Conservation (phyloP, 192 early-diverging fungal genomes). For the Spizellomyces punctatus region DNA sequence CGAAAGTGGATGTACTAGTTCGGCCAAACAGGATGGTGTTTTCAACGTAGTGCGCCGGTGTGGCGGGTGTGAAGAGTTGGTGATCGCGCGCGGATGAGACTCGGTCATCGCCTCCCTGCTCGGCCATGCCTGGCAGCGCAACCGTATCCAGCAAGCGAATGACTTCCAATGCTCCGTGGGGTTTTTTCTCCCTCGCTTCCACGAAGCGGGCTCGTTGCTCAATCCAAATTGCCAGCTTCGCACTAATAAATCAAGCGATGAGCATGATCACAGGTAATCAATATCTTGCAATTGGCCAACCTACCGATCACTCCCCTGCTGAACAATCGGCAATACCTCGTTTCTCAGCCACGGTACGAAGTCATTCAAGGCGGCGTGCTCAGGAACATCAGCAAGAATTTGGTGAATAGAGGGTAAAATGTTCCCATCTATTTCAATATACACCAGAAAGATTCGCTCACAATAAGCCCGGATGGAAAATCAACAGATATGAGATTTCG, state of each 20-base stretch:
- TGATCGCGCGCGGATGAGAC: not conserved
- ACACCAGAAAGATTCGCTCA: no score
- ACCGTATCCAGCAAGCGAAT: constrained; percentile 44
- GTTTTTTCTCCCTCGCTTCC: constrained; percentile 40
- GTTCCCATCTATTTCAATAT: not conserved
- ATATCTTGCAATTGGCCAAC: no score
- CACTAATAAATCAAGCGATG: no score
- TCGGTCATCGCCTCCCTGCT: not conserved
- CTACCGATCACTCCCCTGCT: constrained; percentile 26
- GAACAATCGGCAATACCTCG: constrained; percentile 56
- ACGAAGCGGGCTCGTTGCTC: constrained; percentile 53
- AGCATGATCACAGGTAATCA: no score
- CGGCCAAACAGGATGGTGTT: constrained; percentile 26
- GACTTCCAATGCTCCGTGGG: constrained; percentile 51
- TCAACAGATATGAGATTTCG: not conserved
- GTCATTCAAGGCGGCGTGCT: constrained; percentile 29
- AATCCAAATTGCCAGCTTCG: constrained; percentile 52
- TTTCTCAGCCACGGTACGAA: constrained; percentile 52
- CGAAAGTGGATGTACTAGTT: constrained; percentile 23
- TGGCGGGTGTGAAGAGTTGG: constrained; percentile 28
- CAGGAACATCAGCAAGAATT: constrained; percentile 52
- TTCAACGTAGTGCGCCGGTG: constrained; percentile 36
- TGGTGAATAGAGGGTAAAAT: constrained; percentile 45
- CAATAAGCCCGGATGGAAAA: no score
- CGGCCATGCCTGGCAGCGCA: constrained; percentile 10